phyloP scores from a whole-genome alignment of 2,329 filamentous ascomycete genomes.

The Aspergillus versicolor region DNA sequence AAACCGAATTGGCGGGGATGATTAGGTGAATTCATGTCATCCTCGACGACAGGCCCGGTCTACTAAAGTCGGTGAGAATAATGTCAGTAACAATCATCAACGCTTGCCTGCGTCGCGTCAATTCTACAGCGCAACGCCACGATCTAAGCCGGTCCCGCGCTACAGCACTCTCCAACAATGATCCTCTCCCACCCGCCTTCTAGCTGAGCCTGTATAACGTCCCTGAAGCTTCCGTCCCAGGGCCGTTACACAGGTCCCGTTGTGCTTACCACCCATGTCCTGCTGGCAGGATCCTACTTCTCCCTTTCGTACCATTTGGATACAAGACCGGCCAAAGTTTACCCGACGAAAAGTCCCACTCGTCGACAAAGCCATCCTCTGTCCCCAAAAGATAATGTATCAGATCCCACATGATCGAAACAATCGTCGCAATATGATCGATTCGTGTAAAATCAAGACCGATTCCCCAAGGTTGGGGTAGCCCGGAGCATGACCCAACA shows the following conservation, averaged over 20 bases:
- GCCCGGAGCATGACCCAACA: constrained; percentile 22
- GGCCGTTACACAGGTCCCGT: constrained; percentile 3
- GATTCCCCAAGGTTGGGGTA: constrained; percentile 56
- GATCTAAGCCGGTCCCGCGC: constrained; percentile 16
- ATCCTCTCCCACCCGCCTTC: constrained; percentile 14
- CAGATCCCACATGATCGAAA: constrained; percentile 30
- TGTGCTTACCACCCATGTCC: constrained; percentile 53
- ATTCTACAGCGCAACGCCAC: constrained; percentile 13
- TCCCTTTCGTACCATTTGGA: constrained; percentile 68
- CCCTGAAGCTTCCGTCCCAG: constrained; percentile 16
- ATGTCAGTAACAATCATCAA: neutral
- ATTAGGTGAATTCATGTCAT: neutral
- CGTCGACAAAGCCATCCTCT: constrained; percentile 21
- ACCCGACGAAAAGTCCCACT: constrained; percentile 18
- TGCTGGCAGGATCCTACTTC: constrained; percentile 63
- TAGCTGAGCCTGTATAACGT: constrained; percentile 10
- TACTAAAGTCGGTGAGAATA: neutral
- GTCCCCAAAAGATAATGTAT: constrained; percentile 40
- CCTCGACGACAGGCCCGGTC: neutral
- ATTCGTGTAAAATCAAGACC: constrained; percentile 64
- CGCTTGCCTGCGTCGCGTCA: neutral
- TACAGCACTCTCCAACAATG: constrained; percentile 16
- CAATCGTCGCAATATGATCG: constrained; percentile 21
- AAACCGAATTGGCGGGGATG: neutral
- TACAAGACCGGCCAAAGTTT: constrained; percentile 61